phyloP scores from a whole-genome alignment of 148 eudicot species.

The Hydrangea macrophylla region DNA sequence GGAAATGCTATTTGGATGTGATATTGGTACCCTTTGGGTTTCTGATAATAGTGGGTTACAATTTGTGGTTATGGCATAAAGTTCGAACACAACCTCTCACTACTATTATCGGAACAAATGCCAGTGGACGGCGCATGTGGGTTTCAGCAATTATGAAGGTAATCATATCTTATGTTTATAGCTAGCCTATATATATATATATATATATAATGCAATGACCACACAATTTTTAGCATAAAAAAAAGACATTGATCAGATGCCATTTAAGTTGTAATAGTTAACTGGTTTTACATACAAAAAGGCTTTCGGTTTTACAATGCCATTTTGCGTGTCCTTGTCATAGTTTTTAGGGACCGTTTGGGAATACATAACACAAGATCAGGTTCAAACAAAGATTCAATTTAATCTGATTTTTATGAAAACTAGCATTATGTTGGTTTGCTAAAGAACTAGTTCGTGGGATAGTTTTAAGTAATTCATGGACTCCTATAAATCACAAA shows the following conservation, averaged over 20 bases:
- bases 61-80: constrained; percentile 74
- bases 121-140: constrained; percentile 71
- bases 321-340: too few species aligned
- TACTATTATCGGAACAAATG: constrained; percentile 76
- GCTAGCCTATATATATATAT: not conserved
- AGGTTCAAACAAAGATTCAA: too few species aligned
- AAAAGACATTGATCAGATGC: not conserved
- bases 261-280: not conserved
- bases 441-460: too few species aligned
- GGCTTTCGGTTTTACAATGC: not conserved
- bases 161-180: too few species aligned
- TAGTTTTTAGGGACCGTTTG: too few species aligned
- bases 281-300: not conserved
- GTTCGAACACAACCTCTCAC: constrained; percentile 58
- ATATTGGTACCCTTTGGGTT: constrained; percentile 69
- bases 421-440: too few species aligned
- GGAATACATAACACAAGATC: too few species aligned
- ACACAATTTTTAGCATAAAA: not conserved
- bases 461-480: too few species aligned
- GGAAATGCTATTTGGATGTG: constrained; percentile 51
- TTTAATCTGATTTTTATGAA: too few species aligned
- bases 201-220: constrained; percentile 2
- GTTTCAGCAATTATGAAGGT: constrained; percentile 85
- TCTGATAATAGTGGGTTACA: constrained; percentile 41
- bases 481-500: too few species aligned